A percentile compares a stretch with the other conserved stretches of the same genome.
These are phyloP conservation scores for Xylariaceae sp. DNA, from an alignment of 2,329 filamentous ascomycete genomes.

Conservation along the genomic window DNA sequence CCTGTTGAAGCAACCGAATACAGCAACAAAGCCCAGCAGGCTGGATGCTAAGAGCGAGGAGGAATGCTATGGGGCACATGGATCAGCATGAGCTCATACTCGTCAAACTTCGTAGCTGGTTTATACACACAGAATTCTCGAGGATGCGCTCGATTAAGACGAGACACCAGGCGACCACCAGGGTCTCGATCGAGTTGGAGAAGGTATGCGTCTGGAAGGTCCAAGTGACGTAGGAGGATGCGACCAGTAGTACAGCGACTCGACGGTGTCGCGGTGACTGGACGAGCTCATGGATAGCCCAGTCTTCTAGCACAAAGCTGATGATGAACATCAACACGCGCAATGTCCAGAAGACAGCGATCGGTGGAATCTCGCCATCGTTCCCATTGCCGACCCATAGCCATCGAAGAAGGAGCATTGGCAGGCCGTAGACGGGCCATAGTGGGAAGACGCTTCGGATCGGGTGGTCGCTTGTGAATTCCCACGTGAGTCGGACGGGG, in stretches of 20 bases:
- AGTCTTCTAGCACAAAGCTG: constrained; percentile 96
- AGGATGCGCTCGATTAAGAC: constrained; percentile 86
- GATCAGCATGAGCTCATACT: constrained; percentile 5
- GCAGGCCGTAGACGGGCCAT: constrained; percentile 92
- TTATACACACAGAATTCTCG: constrained; percentile 63
- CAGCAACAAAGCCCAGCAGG: constrained; percentile 73
- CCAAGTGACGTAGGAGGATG: constrained; percentile 98
- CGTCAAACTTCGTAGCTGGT: neutral
- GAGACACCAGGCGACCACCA: constrained; percentile 88
- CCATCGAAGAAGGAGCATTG: constrained; percentile 90
- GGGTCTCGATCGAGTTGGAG: constrained; percentile 93
- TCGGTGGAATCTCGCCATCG: constrained; percentile 74
- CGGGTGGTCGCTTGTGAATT: constrained; percentile 83
- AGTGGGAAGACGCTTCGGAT: constrained; percentile 95
- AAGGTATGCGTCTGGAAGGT: constrained; percentile 98
- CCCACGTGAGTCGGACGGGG: constrained; percentile 87
- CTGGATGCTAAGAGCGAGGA: constrained; percentile 72
- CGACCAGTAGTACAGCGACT: constrained; percentile 76
- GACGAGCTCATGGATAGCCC: constrained; percentile 91
- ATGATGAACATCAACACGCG: constrained; percentile 88
- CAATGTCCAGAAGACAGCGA: constrained; percentile 83
- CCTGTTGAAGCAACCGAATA: constrained; percentile 90
- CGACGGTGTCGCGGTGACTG: constrained; percentile 67
- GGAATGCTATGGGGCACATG: constrained; percentile 50
- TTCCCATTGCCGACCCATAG: constrained; percentile 81